A percentile compares a stretch with the other conserved stretches of the same genome.
Evolutionary conservation across 2,329 filamentous ascomycete species (phyloP).

Genomic region (Metarhizium album): DNA sequence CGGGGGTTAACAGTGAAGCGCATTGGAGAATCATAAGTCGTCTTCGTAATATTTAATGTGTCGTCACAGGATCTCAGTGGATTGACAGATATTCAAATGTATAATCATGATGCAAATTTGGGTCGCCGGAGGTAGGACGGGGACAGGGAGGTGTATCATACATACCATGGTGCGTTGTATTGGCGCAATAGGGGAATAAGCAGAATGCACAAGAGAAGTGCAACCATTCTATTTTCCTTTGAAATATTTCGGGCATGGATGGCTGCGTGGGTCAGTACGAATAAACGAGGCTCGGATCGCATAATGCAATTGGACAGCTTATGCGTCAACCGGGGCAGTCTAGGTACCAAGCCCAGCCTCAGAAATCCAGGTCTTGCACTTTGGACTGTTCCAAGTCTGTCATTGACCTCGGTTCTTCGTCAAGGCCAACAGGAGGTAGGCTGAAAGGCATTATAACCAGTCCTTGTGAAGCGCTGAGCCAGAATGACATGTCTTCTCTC

Average conservation of each 20-base stretch:
- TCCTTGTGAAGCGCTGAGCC: slow-evolving; percentile 66
- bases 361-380: slow-evolving; percentile 62
- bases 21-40: slow-evolving; percentile 27
- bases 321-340: background rate
- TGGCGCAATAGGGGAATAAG: background rate
- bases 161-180: background rate
- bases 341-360: slow-evolving; percentile 13
- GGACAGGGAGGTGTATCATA: background rate
- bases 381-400: slow-evolving; percentile 29
- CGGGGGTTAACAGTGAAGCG: background rate
- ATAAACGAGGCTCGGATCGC: background rate
- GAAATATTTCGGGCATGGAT: too few species aligned
- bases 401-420: background rate
- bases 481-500: slow-evolving; percentile 84
- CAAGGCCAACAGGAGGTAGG: slow-evolving; percentile 51
- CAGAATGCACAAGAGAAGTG: background rate
- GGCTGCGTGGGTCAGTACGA: background rate
- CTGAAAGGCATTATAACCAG: slow-evolving; percentile 83
- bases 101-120: slow-evolving; percentile 33
- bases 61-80: slow-evolving; percentile 41
- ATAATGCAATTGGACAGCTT: slow-evolving; percentile 2
- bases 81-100: slow-evolving; percentile 47
- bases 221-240: too few species aligned
- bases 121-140: background rate
- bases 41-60: slow-evolving; percentile 33